A percentile compares a stretch with the other conserved stretches of the same genome.
Evolutionary conservation across 2,329 filamentous ascomycete species (phyloP).

Genomic region (Verticillium nubilum): DNA sequence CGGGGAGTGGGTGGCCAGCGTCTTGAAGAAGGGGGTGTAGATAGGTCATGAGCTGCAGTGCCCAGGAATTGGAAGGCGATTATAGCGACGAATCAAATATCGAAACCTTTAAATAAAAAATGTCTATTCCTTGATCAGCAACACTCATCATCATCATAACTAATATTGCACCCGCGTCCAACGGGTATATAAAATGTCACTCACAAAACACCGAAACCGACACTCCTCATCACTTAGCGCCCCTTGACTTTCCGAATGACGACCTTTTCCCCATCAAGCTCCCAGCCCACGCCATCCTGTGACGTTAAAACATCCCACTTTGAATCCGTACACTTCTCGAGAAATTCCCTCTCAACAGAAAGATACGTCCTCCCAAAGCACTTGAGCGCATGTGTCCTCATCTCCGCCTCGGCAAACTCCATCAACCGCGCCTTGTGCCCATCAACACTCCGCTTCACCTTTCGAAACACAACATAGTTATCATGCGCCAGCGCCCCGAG

Average conservation of each 20-base stretch:
- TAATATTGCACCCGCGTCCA: not conserved
- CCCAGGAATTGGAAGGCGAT: too few species aligned
- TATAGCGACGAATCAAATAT: too few species aligned
- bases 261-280: slow-evolving; percentile 65
- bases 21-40: not conserved
- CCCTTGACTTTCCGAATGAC: slow-evolving; percentile 61
- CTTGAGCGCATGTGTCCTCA: slow-evolving; percentile 75
- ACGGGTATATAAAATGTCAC: not conserved
- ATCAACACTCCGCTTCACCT: slow-evolving; percentile 66
- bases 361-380: slow-evolving; percentile 82
- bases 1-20: slow-evolving; percentile 16
- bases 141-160: too few species aligned
- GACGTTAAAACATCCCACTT: slow-evolving; percentile 68
- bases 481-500: slow-evolving; percentile 70
- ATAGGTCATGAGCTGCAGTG: too few species aligned
- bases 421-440: slow-evolving; percentile 75
- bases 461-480: slow-evolving; percentile 77
- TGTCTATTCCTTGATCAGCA: too few species aligned
- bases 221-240: slow-evolving; percentile 16
- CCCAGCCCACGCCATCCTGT: slow-evolving; percentile 77
- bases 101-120: too few species aligned
- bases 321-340: slow-evolving; percentile 63
- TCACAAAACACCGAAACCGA: not conserved
- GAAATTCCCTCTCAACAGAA: slow-evolving; percentile 58
- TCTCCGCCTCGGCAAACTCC: slow-evolving; percentile 71